A percentile compares a stretch with the other conserved stretches of the same genome.
Conservation (phyloP, 805 yeast species). For the Wickerhamiella bombiphila region DNA sequence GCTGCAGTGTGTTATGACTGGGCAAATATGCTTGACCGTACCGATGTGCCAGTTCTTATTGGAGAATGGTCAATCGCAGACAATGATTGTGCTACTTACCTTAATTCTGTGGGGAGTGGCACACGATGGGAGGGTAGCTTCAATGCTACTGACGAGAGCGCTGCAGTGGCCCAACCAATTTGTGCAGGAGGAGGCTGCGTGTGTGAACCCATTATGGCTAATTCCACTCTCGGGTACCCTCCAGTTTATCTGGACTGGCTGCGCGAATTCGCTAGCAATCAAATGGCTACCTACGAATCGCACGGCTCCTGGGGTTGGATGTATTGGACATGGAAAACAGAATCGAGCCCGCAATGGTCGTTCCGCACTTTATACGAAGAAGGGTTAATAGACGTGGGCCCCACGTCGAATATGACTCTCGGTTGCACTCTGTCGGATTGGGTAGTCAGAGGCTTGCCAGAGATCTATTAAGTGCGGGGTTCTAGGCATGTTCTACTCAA, state of each 20-base stretch:
- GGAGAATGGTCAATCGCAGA: slow-evolving; percentile 84
- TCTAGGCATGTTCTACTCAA: no score
- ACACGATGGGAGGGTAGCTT: slow-evolving; percentile 58
- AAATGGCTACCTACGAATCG: slow-evolving; percentile 58
- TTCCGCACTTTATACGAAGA: slow-evolving; percentile 6
- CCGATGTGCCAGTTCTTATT: slow-evolving; percentile 48
- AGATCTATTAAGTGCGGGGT: no score
- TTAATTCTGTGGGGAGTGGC: slow-evolving; percentile 68
- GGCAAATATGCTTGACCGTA: slow-evolving; percentile 35
- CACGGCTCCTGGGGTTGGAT: slow-evolving; percentile 52
- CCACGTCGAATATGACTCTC: not conserved
- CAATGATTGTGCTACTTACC: slow-evolving; percentile 73
- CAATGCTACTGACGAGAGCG: slow-evolving; percentile 19
- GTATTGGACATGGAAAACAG: slow-evolving; percentile 71
- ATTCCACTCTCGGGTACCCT: slow-evolving; percentile 30
- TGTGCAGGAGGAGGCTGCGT: slow-evolving; percentile 16
- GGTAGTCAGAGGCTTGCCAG: no score
- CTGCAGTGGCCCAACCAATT: slow-evolving; percentile 14
- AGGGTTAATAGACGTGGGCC: not conserved
- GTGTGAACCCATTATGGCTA: slow-evolving; percentile 25
- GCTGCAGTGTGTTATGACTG: slow-evolving; percentile 31
- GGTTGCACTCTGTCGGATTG: no score
- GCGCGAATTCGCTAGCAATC: slow-evolving; percentile 63
- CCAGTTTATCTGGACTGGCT: slow-evolving; percentile 37
- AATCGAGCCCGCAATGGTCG: slow-evolving; percentile 22